Evolutionary conservation across 768 basidiomycete genomes (phyloP), one percentile per base, ranked within the genome.

Genomic region (Naganishia friedmannii): DNA sequence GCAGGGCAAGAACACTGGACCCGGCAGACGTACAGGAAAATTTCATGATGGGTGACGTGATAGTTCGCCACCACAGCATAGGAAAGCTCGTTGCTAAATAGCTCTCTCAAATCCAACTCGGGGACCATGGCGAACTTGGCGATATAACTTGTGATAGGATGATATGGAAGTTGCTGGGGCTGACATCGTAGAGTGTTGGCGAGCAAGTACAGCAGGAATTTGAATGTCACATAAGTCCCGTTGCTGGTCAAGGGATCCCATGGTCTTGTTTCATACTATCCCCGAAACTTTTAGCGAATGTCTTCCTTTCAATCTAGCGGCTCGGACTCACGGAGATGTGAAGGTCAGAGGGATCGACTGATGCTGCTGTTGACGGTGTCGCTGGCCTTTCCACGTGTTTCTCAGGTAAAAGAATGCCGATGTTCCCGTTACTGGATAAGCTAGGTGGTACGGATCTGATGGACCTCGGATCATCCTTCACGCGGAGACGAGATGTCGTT

Each of bases 41-140:
- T 23, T 0, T 63, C 60, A 29, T 63, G 60, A 28, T 37, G 37
- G 0, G 60, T 63, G 1, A 63, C 2, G 29, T 63, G 60, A 15
- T 42, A 9, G 26, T 63, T 42, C 21, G 39, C 7, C 5, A 63
- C 60, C 23, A 29, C n/a, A 17, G 60, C 60, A 42, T 63, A 63
- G 10, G 60, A 42, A 34, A 63, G 21, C 26, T 63, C 60, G 15
- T 63, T 42, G n/a, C n/a, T 29, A 21, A 63, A 63, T 4, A 63
- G 26, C 23, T 29, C 23, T 17, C 60, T 42, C n/a, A 63, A 42
- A 23, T 26, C 28, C n/a, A 17, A 5, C 39, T 63, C 60, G 9
- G 60, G 60, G 17, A 63, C 42, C 60, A 63, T 63, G 60, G 37
- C 26, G 39, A 45, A 63, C 26, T 46, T 63, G n/a, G 60, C 60